Evolutionary conservation across 805 yeast species (phyloP), one percentile per base, ranked within the genome.

Genomic region (Cyberlindnera veronae): DNA sequence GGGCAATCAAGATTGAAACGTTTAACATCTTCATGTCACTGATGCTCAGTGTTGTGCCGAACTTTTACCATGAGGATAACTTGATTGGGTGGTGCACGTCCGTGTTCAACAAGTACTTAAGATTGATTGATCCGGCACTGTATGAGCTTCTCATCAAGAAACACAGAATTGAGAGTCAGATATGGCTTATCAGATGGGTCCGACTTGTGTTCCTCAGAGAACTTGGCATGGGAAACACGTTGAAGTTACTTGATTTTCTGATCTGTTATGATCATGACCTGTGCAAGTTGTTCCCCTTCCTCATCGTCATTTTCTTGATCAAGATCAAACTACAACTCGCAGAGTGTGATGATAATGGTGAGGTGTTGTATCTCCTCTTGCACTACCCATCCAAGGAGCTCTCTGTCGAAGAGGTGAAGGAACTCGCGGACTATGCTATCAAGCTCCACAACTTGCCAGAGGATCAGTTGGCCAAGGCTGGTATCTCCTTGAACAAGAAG

Each of bases 111-210:
- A 57, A 57, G 26, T 55, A 62, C 29, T 53, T 74, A 22, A 61
- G 66, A 64, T 63, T 72, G 39, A 66, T 72, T 6, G 80, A 74
- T 50, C 72, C 67, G 36, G 58, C 68, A 14, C 61, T 74, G 14
- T 74, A 72, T 46, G 71, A 72, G 46, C 64, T 64, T 42, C 52
- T 74, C 29, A 55, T 66, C 13, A 68, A 66, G 35, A 69, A 67
- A 46, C 60, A 73, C 28, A 63, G 57, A 42, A 55, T 74, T 6
- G 80, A 74, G 43, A 62, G 72, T 6, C 77, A 71, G 47, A 60
- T 74, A 26, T 74, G 80, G 80, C 55, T 72, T 20, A 74, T 74
- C 12, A 53, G 80, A 37, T 74, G 71, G 62, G 64, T 71, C 4
- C 54, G 79, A 16, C 54, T 74, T 12, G 39, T 74, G 4, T 61